phyloP scores from a whole-genome alignment of 495 filamentous ascomycete genomes.

The Antarctomyces pellizariae region DNA sequence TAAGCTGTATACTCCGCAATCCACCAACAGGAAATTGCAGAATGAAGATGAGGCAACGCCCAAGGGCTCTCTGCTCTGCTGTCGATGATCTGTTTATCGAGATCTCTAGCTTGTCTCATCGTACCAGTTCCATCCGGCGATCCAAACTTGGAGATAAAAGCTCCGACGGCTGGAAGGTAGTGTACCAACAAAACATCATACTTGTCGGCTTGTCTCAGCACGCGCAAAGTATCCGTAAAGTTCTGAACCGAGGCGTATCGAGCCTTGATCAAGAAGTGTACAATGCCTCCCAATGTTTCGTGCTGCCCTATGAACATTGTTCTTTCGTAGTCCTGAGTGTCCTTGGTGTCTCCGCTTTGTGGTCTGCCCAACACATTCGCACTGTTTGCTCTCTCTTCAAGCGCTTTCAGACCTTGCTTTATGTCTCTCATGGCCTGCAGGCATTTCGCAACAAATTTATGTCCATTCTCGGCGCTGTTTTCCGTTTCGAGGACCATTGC shows the following conservation, averaged over 20 bases:
- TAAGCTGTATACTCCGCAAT: conserved; percentile 78
- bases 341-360: conserved; percentile 31
- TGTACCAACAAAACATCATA: conserved; percentile 54
- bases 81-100: conserved; percentile 42
- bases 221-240: conserved; percentile 40
- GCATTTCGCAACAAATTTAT: conserved; percentile 40
- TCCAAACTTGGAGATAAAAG: conserved; percentile 50
- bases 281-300: conserved; percentile 56
- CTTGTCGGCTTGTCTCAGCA: conserved; percentile 41
- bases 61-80: conserved; percentile 40
- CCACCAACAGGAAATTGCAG: conserved; percentile 59
- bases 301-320: conserved; percentile 61
- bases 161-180: conserved; percentile 50
- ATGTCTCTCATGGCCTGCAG: conserved; percentile 48
- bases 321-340: conserved; percentile 51
- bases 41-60: conserved; percentile 47
- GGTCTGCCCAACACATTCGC: conserved; percentile 40
- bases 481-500: conserved; percentile 4
- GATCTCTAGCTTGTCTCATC: conserved; percentile 37
- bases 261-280: conserved; percentile 54
- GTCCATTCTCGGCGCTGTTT: conserved; percentile 1
- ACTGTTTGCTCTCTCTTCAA: conserved; percentile 49
- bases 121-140: conserved; percentile 38
- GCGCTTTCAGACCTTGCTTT: conserved; percentile 41
- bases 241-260: conserved; percentile 43